Conservation (phyloP, 768 basidiomycete species). For the Pisolithus tinctorius region DNA sequence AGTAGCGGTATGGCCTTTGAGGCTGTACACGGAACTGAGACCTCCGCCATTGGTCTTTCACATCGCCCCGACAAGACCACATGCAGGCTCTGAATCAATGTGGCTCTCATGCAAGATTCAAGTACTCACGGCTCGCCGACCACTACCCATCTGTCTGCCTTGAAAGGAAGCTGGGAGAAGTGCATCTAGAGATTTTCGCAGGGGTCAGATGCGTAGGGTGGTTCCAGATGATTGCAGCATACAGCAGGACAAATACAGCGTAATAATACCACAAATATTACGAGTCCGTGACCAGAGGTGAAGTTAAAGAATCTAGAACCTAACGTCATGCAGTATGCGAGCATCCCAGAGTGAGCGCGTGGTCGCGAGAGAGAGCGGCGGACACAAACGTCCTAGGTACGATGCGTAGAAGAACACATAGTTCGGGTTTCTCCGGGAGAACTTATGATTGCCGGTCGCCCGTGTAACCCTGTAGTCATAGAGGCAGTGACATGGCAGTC, state of each 20-base stretch:
- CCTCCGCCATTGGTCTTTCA: no score
- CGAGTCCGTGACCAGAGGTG: slow-evolving; percentile 9
- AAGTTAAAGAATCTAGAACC: slow-evolving; percentile 6
- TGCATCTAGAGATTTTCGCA: slow-evolving; percentile 17
- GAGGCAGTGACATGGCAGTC: slow-evolving; percentile 44
- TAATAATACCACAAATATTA: slow-evolving; percentile 16
- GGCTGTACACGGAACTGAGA: no score
- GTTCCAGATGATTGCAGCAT: slow-evolving; percentile 12
- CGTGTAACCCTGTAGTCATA: slow-evolving; percentile 30
- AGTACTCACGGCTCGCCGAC: neutral
- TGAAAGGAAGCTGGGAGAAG: neutral
- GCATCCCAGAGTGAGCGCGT: slow-evolving; percentile 8
- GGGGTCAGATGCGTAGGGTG: slow-evolving; percentile 6
- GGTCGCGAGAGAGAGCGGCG: neutral
- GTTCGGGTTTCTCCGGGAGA: neutral
- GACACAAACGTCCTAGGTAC: slow-evolving; percentile 5
- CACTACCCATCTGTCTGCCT: neutral
- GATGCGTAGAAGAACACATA: neutral
- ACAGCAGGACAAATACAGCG: slow-evolving; percentile 19
- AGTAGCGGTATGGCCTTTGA: no score
- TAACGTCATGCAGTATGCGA: neutral
- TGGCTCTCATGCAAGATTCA: neutral
- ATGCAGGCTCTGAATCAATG: neutral
- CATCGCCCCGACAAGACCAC: no score
- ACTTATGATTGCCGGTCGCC: slow-evolving; percentile 13